Evolutionary conservation across 306 rosid genomes (phyloP).

Genomic region (Castanea sativa): DNA sequence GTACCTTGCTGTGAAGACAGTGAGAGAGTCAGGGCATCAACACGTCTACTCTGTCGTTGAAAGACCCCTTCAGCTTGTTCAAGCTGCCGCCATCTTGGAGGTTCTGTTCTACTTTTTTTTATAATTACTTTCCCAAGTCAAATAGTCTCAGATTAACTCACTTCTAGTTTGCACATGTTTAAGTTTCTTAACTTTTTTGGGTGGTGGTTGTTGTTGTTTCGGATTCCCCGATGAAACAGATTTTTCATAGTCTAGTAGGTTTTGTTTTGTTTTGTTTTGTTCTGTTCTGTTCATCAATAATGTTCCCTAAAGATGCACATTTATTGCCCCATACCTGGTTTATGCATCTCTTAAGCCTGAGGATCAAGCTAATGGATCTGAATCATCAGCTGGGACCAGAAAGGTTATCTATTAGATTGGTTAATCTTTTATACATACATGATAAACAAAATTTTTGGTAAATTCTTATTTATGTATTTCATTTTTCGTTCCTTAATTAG

Average conservation of each 20-base stretch:
- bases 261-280: conserved; percentile 14
- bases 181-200: not conserved
- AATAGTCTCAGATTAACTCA: not conserved
- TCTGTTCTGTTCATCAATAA: not conserved
- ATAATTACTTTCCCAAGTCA: not conserved
- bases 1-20: conserved; percentile 50
- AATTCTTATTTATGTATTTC: no score
- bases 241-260: conserved; percentile 89
- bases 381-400: no score
- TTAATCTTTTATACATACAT: no score
- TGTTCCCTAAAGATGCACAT: not conserved
- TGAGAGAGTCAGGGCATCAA: conserved; percentile 58
- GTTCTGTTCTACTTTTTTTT: conserved; percentile 17
- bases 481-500: no score
- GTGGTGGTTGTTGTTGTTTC: conserved; percentile 11
- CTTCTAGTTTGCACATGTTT: not conserved
- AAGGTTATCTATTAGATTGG: no score
- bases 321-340: no score
- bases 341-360: conserved; percentile 33
- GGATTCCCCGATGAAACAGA: conserved; percentile 43
- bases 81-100: conserved; percentile 82
- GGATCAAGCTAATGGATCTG: no score
- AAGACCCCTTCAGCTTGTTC: conserved; percentile 65
- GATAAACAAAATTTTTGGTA: no score
- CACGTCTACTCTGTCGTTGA: conserved; percentile 72